These are phyloP conservation scores for Kluyveromyces siamensis DNA, from an alignment of 805 yeast species.

Conservation along the genomic window DNA sequence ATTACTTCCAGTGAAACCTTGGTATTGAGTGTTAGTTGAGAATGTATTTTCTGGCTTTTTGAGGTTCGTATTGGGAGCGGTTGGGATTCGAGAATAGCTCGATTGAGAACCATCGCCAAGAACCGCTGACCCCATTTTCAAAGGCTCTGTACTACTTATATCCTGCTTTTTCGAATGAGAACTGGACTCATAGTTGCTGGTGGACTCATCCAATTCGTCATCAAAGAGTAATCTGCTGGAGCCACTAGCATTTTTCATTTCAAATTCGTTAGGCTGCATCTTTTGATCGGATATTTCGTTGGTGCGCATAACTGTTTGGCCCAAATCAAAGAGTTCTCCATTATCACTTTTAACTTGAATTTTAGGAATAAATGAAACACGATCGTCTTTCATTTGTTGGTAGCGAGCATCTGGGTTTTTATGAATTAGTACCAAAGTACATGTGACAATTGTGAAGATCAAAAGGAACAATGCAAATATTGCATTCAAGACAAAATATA, in stretches of 20 bases:
- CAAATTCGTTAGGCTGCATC: conserved; percentile 13
- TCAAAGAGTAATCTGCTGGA: conserved; percentile 6
- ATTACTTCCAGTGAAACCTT: conserved; percentile 6
- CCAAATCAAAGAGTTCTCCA: conserved; percentile 26
- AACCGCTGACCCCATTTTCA: conserved; percentile 24
- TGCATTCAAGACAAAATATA: conserved; percentile 84
- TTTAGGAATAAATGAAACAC: conserved; percentile 87
- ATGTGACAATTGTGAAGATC: conserved; percentile 79
- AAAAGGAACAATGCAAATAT: conserved; percentile 73
- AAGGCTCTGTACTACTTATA: conserved; percentile 12
- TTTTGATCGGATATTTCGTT: conserved; percentile 27
- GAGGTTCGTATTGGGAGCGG: conserved; percentile 12
- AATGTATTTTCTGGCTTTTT: conserved; percentile 27
- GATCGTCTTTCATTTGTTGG: conserved; percentile 93
- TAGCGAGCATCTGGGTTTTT: conserved; percentile 93
- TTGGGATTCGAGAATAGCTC: conserved; percentile 11
- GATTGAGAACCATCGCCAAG: conserved; percentile 11
- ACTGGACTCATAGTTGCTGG: conserved; percentile 4
- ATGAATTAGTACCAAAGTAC: conserved; percentile 72
- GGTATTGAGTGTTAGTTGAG: conserved; percentile 10
- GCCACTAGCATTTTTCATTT: conserved; percentile 2
- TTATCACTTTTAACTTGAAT: conserved; percentile 32
- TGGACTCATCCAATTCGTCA: conserved; percentile 8
- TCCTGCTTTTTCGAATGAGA: not conserved
- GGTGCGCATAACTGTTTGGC: conserved; percentile 30